phyloP scores from a whole-genome alignment of 2,329 filamentous ascomycete genomes.

The Pyricularia pennisetigena region DNA sequence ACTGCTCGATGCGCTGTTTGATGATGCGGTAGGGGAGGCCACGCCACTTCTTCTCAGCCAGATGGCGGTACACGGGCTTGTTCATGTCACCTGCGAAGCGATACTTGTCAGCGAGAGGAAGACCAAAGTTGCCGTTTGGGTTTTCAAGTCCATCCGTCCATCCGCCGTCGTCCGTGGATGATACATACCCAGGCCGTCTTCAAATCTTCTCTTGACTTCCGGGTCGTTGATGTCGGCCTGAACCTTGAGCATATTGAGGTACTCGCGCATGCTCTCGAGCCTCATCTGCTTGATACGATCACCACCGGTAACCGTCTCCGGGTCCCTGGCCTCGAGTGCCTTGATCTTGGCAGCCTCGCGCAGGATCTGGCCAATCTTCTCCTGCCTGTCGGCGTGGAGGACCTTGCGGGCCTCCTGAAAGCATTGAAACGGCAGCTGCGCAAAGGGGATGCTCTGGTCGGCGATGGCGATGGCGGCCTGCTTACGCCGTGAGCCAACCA shows the following conservation, averaged over 20 bases:
- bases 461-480: slow-evolving; percentile 60
- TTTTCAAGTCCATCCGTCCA: no score
- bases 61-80: slow-evolving; percentile 89
- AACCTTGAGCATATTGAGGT: slow-evolving; percentile 76
- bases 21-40: slow-evolving; percentile 71
- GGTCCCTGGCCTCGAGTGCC: slow-evolving; percentile 49
- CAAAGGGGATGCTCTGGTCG: slow-evolving; percentile 63
- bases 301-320: slow-evolving; percentile 46
- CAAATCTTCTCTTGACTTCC: slow-evolving; percentile 83
- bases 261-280: slow-evolving; percentile 58
- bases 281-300: slow-evolving; percentile 54
- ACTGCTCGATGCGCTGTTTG: slow-evolving; percentile 75
- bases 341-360: slow-evolving; percentile 59
- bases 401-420: slow-evolving; percentile 93
- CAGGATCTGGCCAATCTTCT: slow-evolving; percentile 69
- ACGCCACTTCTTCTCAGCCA: slow-evolving; percentile 83
- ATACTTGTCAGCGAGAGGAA: neutral
- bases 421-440: slow-evolving; percentile 91
- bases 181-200: slow-evolving; percentile 69
- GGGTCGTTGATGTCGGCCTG: slow-evolving; percentile 93
- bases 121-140: slow-evolving; percentile 10
- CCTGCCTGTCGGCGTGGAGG: slow-evolving; percentile 65
- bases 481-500: slow-evolving; percentile 72
- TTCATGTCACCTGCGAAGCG: slow-evolving; percentile 69
- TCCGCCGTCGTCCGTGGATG: no score